These are phyloP conservation scores for Trichoderma atroviride DNA, from an alignment of 2,329 filamentous ascomycete genomes.

Conservation along the genomic window DNA sequence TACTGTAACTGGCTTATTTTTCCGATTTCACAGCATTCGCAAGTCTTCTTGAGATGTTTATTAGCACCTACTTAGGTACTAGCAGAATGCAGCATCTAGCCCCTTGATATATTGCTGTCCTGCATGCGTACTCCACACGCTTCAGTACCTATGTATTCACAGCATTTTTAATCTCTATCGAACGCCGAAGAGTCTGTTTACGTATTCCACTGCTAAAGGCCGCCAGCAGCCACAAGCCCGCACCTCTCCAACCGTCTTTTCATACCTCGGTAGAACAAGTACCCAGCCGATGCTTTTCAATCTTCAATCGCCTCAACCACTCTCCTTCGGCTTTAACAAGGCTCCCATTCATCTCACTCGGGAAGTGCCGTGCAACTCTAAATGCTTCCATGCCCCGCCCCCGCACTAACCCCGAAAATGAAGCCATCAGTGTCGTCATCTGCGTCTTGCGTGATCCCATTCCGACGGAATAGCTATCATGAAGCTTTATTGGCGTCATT, in stretches of 20 bases:
- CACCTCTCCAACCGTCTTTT: too few species aligned
- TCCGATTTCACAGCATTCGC: too few species aligned
- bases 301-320: not conserved
- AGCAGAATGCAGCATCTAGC: too few species aligned
- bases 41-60: too few species aligned
- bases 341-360: not conserved
- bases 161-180: not conserved
- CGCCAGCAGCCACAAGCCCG: too few species aligned
- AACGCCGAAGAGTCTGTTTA: too few species aligned
- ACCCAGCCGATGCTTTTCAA: not conserved
- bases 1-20: too few species aligned
- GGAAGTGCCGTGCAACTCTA: not conserved
- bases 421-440: conserved; percentile 14
- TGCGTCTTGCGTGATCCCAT: conserved; percentile 11
- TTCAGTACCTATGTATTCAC: too few species aligned
- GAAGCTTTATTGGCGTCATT: not conserved
- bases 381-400: not conserved
- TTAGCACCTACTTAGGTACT: too few species aligned
- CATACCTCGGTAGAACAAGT: not conserved
- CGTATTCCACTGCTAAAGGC: too few species aligned
- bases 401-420: not conserved
- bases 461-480: not conserved
- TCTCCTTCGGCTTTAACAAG: not conserved
- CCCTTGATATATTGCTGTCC: too few species aligned
- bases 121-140: too few species aligned